These are phyloP conservation scores for Lachancea waltii DNA, from an alignment of 805 yeast genomes.

Conservation along the genomic window DNA sequence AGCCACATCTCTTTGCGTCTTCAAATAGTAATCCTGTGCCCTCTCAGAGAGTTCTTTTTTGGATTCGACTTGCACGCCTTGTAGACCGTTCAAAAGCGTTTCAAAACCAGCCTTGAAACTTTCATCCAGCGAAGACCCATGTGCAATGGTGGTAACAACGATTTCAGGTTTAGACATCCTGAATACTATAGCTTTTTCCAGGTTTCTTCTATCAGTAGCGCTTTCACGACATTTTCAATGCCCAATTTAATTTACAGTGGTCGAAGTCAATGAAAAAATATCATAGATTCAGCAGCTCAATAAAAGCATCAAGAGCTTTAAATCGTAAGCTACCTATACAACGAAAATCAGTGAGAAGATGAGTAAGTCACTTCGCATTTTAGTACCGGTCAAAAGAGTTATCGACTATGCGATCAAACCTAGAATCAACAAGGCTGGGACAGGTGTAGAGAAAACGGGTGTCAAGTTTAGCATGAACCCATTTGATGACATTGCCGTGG, in stretches of 20 bases:
- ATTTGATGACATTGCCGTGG: constrained; percentile 95
- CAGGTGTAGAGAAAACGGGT: constrained; percentile 78
- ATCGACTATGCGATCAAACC: constrained; percentile 93
- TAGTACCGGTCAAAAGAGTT: constrained; percentile 93
- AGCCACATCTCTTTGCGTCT: neutral
- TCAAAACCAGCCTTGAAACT: constrained; percentile 3
- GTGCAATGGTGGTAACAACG: constrained; percentile 16
- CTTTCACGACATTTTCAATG: neutral
- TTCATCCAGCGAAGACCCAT: constrained; percentile 7
- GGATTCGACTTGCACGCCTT: constrained; percentile 5
- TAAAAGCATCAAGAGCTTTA: too few species aligned
- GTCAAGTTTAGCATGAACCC: constrained; percentile 93
- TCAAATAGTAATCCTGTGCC: constrained; percentile 14
- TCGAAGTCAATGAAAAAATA: neutral
- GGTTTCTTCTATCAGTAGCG: neutral
- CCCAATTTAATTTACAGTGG: neutral
- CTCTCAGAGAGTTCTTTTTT: constrained; percentile 13
- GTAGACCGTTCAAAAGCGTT: neutral
- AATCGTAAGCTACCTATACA: neutral
- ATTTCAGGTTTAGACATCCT: neutral
- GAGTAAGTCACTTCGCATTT: constrained; percentile 37
- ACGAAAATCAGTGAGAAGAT: neutral
- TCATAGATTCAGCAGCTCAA: too few species aligned
- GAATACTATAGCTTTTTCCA: neutral
- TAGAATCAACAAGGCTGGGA: constrained; percentile 75